Conservation (phyloP, 768 basidiomycete genomes). For the Ramaria sp. region DNA sequence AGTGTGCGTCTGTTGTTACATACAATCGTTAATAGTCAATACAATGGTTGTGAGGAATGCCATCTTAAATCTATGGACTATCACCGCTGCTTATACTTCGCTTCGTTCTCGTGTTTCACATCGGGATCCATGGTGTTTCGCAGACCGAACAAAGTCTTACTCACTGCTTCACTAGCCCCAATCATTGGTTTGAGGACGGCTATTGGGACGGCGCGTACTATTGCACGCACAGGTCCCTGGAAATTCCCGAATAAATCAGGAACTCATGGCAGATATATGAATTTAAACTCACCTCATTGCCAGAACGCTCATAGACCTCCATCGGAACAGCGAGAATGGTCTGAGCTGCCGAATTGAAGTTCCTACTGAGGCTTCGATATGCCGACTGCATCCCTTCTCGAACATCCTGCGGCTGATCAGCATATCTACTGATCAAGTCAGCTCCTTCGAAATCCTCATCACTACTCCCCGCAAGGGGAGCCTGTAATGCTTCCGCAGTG, state of each 20-base stretch:
- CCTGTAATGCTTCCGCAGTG: slow-evolving; percentile 55
- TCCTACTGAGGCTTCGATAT: slow-evolving; percentile 79
- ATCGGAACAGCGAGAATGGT: slow-evolving; percentile 98
- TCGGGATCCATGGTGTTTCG: slow-evolving; percentile 89
- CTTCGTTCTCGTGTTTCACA: slow-evolving; percentile 71
- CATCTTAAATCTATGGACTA: slow-evolving; percentile 5
- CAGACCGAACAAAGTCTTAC: slow-evolving; percentile 88
- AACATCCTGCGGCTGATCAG: slow-evolving; percentile 78
- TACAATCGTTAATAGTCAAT: neutral
- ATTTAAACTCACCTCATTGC: slow-evolving; percentile 59
- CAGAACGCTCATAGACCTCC: slow-evolving; percentile 95
- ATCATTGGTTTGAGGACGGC: slow-evolving; percentile 98
- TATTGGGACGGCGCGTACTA: slow-evolving; percentile 94
- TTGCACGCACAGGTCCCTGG: slow-evolving; percentile 86
- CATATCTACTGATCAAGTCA: slow-evolving; percentile 78
- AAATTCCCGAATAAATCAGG: neutral
- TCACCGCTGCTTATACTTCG: slow-evolving; percentile 85
- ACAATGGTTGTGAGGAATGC: neutral
- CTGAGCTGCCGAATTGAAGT: slow-evolving; percentile 90
- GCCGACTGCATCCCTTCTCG: slow-evolving; percentile 84
- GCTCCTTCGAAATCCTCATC: slow-evolving; percentile 34
- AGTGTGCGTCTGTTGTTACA: neutral
- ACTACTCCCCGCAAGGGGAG: slow-evolving; percentile 19
- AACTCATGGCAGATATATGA: neutral
- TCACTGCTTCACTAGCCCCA: slow-evolving; percentile 91